These are phyloP conservation scores for Cinnamomum chago DNA, from an alignment of 164 flowering plant genomes.

Conservation along the genomic window DNA sequence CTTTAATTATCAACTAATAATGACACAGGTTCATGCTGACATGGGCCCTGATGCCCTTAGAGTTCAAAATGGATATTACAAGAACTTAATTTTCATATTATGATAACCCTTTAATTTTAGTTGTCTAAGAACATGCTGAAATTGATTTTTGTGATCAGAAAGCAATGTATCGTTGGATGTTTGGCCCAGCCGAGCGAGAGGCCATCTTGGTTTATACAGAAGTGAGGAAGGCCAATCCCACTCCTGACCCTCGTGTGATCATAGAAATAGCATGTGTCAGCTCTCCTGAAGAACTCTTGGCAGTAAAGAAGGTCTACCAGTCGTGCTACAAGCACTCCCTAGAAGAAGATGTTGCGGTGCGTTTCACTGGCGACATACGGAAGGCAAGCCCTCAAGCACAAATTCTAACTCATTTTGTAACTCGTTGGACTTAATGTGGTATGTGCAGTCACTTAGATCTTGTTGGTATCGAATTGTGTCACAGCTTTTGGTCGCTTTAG, in stretches of 20 bases:
- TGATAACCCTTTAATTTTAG: not conserved
- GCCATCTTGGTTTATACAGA: constrained; percentile 61
- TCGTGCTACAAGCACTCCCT: constrained; percentile 56
- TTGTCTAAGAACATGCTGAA: too few species aligned
- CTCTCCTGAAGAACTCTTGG: constrained; percentile 53
- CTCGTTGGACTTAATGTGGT: not conserved
- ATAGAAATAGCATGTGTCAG: constrained; percentile 51
- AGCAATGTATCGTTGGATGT: constrained; percentile 58
- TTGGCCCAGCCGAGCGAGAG: constrained; percentile 71
- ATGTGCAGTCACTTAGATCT: not conserved
- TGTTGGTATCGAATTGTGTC: not conserved
- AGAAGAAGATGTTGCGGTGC: constrained; percentile 78
- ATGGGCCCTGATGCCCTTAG: too few species aligned
- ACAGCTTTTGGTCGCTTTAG: constrained; percentile 44
- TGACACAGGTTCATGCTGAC: too few species aligned
- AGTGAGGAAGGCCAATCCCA: constrained; percentile 22
- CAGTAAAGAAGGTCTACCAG: constrained; percentile 61
- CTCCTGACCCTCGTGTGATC: constrained; percentile 37
- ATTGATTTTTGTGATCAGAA: constrained; percentile 18
- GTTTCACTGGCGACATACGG: constrained; percentile 58
- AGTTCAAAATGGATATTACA: not conserved
- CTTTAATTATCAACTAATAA: too few species aligned
- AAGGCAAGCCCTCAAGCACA: constrained; percentile 32
- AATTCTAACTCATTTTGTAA: not conserved
- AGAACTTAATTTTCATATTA: not conserved